Base-by-base conservation (phyloP, 192 early-diverging fungal genomes). In the Coemansia sp. region DNA sequence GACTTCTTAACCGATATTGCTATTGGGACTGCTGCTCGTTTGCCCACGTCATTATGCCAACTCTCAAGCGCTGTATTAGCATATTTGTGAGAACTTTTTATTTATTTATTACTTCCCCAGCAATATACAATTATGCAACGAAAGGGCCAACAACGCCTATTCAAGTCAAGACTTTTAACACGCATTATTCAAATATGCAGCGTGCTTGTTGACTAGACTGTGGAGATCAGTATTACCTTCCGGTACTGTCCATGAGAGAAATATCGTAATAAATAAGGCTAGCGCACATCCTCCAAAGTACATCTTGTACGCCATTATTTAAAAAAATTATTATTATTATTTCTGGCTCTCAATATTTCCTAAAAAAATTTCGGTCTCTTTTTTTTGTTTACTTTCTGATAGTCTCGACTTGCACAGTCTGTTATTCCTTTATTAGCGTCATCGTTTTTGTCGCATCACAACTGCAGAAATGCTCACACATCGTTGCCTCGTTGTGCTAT, bases 1-100 rank as follows among this genome's bases (percentile, higher is more conserved):
- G 19, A 21, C 8, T 50, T 3, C 6, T 50, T 21, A 1, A 9
- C 21, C n/a, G 47, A 3, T 23, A 21, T 21, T 23, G 19, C 4
- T 43, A 16, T 16, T 43, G 16, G 11, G 16, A 43, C 3, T 17
- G 42, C 16, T 14, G 16, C 11, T 16, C 11, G 42, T 43, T 16
- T 43, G 13, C 16, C 42, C 42, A 16, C 42, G 42, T 16, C 42
- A 43, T 43, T 43, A 43, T 14, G 11, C 19, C 47, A 50, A 10
- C 47, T 50, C 47, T 50, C 47, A 50, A 50, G 47, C 47, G 19
- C 6, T 46, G 10, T 33, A 32, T 33, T 6, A 30, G 28, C 5
- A 33, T 58, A 58, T 33, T 33, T 58, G 55, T 58, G 55, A 58
- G 55, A 58, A 58, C 3, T 32, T 58, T 33, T 58, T 58, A 6